These are phyloP conservation scores for Rhynchosporium graminicola DNA, from an alignment of 2,329 filamentous ascomycete genomes.

Conservation along the genomic window DNA sequence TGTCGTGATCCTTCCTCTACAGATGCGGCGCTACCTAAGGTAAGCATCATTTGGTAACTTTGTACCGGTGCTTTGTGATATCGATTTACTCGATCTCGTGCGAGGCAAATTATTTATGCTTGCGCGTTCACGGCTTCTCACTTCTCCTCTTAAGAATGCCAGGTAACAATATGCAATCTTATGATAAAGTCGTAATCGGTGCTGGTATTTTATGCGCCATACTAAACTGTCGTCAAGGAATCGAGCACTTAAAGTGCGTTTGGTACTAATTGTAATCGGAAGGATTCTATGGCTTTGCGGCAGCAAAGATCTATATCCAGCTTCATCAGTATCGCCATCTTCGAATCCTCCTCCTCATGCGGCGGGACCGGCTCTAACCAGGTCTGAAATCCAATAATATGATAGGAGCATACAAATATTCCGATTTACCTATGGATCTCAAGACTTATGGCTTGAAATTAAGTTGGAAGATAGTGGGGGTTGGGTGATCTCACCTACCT, in stretches of 20 bases:
- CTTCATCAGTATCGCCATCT: conserved; percentile 59
- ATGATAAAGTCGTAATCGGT: conserved; percentile 9
- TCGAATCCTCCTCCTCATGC: conserved; percentile 57
- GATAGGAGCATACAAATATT: conserved; percentile 70
- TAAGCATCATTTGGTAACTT: too few relatives aligned
- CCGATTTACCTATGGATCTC: conserved; percentile 69
- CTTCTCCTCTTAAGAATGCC: not conserved
- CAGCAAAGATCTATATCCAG: conserved; percentile 62
- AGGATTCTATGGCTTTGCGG: conserved; percentile 57
- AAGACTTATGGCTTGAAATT: conserved; percentile 47
- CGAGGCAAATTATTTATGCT: too few relatives aligned
- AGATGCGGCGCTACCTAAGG: too few relatives aligned
- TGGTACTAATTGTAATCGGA: not conserved
- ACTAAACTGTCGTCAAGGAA: not conserved
- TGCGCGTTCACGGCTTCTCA: too few relatives aligned
- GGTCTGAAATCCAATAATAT: conserved; percentile 75
- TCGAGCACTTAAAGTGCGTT: too few relatives aligned
- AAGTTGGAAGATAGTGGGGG: too few relatives aligned
- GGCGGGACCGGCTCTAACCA: conserved; percentile 72
- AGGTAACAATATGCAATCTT: not conserved
- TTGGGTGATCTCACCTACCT: too few relatives aligned
- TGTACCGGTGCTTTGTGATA: too few relatives aligned
- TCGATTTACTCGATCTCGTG: too few relatives aligned
- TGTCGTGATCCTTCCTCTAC: too few relatives aligned
- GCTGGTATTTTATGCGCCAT: not conserved